Evolutionary conservation across 116 monocot genomes (phyloP), one percentile per base, ranked within the genome.

Genomic region (Dioscorea cayenensis): DNA sequence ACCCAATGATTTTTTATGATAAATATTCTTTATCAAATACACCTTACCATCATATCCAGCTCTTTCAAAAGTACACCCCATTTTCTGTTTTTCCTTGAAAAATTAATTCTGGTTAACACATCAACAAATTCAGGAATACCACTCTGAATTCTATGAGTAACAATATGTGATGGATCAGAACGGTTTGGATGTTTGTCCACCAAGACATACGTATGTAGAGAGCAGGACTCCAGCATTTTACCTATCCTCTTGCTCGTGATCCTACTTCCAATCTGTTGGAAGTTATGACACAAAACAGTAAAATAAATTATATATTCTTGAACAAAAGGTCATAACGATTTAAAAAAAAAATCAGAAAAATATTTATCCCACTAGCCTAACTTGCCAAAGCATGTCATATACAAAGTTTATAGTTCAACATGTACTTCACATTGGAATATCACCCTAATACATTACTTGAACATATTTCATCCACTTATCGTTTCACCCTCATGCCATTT

Each of bases 141-240:
- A 75, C 90, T 83, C 70, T 97, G 90, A 21, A 97, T 64, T 77
- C 93, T 82, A 65, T 90, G 86, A 71, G 88, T 90, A 23, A 97
- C 79, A 81, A 97, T 68, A 76, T 97, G 93, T 69, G 84, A 93
- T 76, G 93, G 93, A 88, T 97, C 97, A 77, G 93, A 93, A 36
- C 97, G 93, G 38, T 69, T 76, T 50, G 97, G 88, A 81, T 97
- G 90, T 25, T 80, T 84, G 66, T 93, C 90, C 38, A 93, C 84
- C 81, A 93, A 73, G 69, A 97, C 83, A 78, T 93, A 93, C 23
- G 84, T 70, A 74, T 52, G 55, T 66, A 82, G 88, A 59, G 72
- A 78, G 36, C 72, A 81, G 58, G 63, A 76, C 60, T 93, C 97
- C 25, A 97, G 67, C n/a, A 88, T 83, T 38, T 90, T 83, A 69